A percentile compares a stretch with the other conserved stretches of the same genome.
phyloP scores from a whole-genome alignment of 2,329 filamentous ascomycete genomes.

The Tolypocladium amazonense region DNA sequence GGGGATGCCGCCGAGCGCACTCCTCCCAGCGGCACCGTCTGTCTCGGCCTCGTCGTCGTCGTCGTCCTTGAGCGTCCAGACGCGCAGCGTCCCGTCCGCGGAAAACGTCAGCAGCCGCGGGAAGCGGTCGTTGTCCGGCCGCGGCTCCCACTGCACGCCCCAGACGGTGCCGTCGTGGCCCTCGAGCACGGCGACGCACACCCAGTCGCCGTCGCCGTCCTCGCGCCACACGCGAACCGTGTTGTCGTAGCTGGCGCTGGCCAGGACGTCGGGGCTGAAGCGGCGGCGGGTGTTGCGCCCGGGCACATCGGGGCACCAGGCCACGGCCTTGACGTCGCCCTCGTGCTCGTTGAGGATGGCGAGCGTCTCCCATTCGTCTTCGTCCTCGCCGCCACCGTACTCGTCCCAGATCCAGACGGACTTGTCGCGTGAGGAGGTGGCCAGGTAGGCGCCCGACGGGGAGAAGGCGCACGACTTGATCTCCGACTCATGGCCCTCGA shows the following conservation, averaged over 20 bases:
- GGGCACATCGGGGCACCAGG: slow-evolving; percentile 70
- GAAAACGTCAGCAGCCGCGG: slow-evolving; percentile 71
- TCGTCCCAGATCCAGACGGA: slow-evolving; percentile 99
- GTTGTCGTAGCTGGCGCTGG: slow-evolving; percentile 89
- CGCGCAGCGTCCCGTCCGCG: slow-evolving; percentile 66
- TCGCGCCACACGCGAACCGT: slow-evolving; percentile 82
- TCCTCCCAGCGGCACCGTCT: slow-evolving; percentile 21
- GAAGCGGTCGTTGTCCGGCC: slow-evolving; percentile 29
- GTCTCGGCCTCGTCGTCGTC: slow-evolving; percentile 17
- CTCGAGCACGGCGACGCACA: slow-evolving; percentile 70
- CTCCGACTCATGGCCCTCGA: slow-evolving; percentile 93
- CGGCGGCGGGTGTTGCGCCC: slow-evolving; percentile 32
- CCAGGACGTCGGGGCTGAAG: slow-evolving; percentile 61
- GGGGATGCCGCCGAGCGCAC: slow-evolving; percentile 55
- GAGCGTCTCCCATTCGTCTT: slow-evolving; percentile 94
- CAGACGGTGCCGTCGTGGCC: slow-evolving; percentile 84
- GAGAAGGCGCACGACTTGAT: slow-evolving; percentile 73
- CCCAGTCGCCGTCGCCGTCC: slow-evolving; percentile 84
- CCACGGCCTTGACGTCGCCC: slow-evolving; percentile 87
- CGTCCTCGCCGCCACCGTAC: slow-evolving; percentile 45
- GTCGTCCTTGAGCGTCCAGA: slow-evolving; percentile 63
- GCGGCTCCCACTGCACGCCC: slow-evolving; percentile 64
- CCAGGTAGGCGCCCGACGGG: slow-evolving; percentile 66
- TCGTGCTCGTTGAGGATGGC: slow-evolving; percentile 92
- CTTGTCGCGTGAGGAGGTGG: slow-evolving; percentile 88